Evolutionary conservation across 1,284 basidiomycete species (phyloP), one percentile per base, ranked within the genome.

Genomic region (Somion occarium): DNA sequence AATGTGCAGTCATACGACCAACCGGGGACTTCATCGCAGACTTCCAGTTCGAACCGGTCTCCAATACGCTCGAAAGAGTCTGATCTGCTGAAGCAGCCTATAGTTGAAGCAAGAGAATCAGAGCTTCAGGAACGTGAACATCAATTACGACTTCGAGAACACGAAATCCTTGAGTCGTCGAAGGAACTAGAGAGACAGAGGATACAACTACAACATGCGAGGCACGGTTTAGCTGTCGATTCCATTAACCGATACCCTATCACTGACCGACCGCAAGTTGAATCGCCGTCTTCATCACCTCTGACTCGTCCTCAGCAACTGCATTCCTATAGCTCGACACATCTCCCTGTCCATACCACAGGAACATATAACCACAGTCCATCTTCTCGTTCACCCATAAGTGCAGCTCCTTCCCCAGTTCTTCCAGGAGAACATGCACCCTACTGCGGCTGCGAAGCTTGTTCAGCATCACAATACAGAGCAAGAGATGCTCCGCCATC

Each of bases 391-490:
- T 7, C 30, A 15, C 7, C 15, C 30, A 34, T 34, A 15, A 34
- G 30, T 34, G 30, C 30, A 15, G 30, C 7, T 34, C 15, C 30
- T 34, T 34, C 30, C 15, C 30, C 30, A 7, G 30, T 34, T 15
- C 30, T 34, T 15, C 30, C 30, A 34, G 30, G 30, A 7, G 30
- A 71, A 2, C 82, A 85, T 53, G 77, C 82, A 1, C 71, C 79
- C 0, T 79, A 72, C 54, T 85, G 82, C 51, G 80, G 79, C n/a
- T 85, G 82, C 57, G 78, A 78, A 51, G 61, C 68, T 0, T 84
- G 83, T 56, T 82, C 82, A 7, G 69, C 74, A 20, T 64, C 68
- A 45, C 79, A 80, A 58, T 84, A 84, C 67, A 55, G 57, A 44
- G 38, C 46, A 5, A 53, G 51, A 15, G 54, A 69, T 15, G 60